Conservation (phyloP, 805 yeast species). For the Saccharomyces mikatae region DNA sequence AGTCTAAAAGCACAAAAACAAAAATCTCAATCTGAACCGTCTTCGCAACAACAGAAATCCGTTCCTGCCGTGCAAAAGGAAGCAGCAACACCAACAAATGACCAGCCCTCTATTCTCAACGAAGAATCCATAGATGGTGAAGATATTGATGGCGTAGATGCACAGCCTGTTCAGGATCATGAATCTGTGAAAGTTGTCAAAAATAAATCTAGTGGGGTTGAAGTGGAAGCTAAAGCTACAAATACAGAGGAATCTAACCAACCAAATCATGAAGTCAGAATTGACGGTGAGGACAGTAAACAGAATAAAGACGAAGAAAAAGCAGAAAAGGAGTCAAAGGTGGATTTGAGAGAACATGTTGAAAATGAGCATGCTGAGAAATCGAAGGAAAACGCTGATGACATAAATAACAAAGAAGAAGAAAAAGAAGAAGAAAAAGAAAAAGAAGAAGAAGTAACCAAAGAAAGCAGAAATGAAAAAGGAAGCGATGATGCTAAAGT, state of each 20-base stretch:
- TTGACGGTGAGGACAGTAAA: conserved; percentile 7
- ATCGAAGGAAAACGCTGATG: conserved; percentile 6
- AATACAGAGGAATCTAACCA: conserved; percentile 1
- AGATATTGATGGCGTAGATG: conserved; percentile 2
- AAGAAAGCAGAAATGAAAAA: not conserved
- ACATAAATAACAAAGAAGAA: conserved; percentile 1
- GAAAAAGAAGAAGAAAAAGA: conserved; percentile 2
- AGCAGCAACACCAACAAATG: conserved; percentile 4
- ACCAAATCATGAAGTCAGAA: conserved; percentile 1
- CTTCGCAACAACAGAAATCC: conserved; percentile 3
- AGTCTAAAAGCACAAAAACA: conserved; percentile 4
- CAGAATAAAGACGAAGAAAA: conserved; percentile 6
- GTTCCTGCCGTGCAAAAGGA: conserved; percentile 3
- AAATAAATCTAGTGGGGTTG: not conserved
- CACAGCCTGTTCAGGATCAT: conserved; percentile 4
- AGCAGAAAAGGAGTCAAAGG: conserved; percentile 1
- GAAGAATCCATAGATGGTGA: not conserved
- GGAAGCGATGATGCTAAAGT: conserved; percentile 2
- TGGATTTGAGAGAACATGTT: conserved; percentile 3
- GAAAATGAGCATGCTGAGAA: not conserved
- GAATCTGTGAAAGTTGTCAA: not conserved
- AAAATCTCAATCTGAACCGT: conserved; percentile 4
- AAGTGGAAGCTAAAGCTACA: conserved; percentile 1
- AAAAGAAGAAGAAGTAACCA: conserved; percentile 2
- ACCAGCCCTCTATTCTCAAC: conserved; percentile 7